Percentiles rank a stretch among this genome's conserved stretches.
Conservation (phyloP, 2,329 filamentous ascomycete species). For the Fusarium aywerte region DNA sequence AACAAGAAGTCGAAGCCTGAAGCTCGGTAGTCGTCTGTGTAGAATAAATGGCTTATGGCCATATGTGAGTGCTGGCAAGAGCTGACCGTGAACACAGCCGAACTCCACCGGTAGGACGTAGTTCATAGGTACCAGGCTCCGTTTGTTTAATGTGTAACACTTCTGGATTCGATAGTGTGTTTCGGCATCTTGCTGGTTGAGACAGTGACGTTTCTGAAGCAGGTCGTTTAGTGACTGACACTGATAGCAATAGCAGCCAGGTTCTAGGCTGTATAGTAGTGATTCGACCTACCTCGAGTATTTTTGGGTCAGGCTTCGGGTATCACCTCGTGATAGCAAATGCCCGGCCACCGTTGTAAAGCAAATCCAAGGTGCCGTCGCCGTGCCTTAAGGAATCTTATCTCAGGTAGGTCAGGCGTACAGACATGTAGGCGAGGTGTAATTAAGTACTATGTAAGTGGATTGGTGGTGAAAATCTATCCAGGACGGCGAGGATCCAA, state of each 20-base stretch:
- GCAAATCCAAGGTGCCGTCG: neutral
- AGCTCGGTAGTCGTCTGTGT: neutral
- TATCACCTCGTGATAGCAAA: neutral
- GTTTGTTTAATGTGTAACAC: neutral
- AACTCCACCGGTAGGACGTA: neutral
- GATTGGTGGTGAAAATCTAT: constrained; percentile 7
- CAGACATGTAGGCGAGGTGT: neutral
- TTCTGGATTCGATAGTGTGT: neutral
- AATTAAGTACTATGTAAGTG: neutral
- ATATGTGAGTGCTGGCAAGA: neutral
- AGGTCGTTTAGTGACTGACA: neutral
- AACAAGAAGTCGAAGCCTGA: neutral
- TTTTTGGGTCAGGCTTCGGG: neutral
- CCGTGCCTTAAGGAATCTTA: neutral
- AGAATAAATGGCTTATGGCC: neutral
- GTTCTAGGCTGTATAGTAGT: neutral
- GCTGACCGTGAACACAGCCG: neutral
- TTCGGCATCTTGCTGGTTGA: neutral
- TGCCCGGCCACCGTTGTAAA: no score
- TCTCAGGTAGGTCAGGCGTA: neutral
- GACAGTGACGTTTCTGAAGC: neutral
- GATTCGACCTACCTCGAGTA: constrained; percentile 3
- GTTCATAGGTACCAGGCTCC: neutral
- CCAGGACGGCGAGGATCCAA: constrained; percentile 33
- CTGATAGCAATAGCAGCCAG: neutral